Evolutionary conservation across 192 early-diverging fungal species (phyloP).

Genomic region (Coemansia sp.): DNA sequence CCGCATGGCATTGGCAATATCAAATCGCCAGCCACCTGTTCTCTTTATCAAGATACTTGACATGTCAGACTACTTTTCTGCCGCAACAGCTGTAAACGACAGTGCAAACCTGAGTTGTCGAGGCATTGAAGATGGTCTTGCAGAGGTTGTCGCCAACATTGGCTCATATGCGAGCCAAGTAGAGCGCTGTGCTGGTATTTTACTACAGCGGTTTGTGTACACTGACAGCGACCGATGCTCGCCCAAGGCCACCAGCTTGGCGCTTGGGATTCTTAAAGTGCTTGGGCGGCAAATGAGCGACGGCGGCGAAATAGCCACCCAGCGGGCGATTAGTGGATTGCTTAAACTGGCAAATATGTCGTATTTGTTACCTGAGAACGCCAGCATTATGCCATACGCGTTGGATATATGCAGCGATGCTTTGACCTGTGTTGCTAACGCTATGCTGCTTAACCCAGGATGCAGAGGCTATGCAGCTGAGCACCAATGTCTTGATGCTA

Average conservation of each 20-base stretch:
- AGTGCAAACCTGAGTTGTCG: background rate
- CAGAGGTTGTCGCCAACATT: conserved; percentile 6
- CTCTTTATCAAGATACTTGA: background rate
- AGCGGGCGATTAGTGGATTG: conserved; percentile 18
- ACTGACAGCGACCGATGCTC: conserved; percentile 26
- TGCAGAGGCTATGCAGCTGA: conserved; percentile 17
- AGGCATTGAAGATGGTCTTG: conserved; percentile 28
- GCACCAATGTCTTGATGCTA: conserved; percentile 6
- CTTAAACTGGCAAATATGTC: conserved; percentile 16
- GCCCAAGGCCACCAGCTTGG: conserved; percentile 18
- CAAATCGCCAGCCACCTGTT: background rate
- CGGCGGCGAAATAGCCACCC: conserved; percentile 19
- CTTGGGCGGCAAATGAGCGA: conserved; percentile 24
- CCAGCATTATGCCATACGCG: background rate
- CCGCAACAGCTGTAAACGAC: background rate
- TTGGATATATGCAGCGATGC: conserved; percentile 32
- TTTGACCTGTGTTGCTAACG: conserved; percentile 47
- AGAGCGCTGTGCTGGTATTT: background rate
- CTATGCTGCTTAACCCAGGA: conserved; percentile 33
- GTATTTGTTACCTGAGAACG: background rate
- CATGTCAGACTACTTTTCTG: background rate
- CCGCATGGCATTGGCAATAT: background rate
- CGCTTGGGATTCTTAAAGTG: conserved; percentile 32
- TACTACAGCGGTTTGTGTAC: conserved; percentile 42
- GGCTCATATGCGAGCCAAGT: conserved; percentile 2